These are phyloP conservation scores for Begonia loranthoides DNA, from an alignment of 306 rosid genomes.

Conservation along the genomic window DNA sequence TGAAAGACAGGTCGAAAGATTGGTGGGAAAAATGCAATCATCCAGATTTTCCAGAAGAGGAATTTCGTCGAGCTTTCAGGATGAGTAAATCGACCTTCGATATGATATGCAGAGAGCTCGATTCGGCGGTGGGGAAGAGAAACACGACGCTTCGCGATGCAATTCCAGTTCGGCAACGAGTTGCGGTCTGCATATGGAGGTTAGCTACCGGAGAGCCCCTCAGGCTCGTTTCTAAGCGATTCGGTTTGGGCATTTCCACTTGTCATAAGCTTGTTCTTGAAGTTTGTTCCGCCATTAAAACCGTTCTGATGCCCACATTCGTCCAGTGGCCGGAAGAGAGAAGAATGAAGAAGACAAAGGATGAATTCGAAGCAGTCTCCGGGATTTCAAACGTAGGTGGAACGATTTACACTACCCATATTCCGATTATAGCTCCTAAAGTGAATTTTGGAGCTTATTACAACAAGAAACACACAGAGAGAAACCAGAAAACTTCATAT, in stretches of 20 bases:
- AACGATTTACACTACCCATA: conserved; percentile 69
- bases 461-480: conserved; percentile 64
- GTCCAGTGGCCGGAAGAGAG: conserved; percentile 50
- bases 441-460: conserved; percentile 67
- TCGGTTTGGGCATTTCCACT: conserved; percentile 73
- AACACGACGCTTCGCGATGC: conserved; percentile 87
- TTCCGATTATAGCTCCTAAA: conserved; percentile 83
- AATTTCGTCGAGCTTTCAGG: conserved; percentile 45
- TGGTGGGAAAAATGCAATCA: conserved; percentile 63
- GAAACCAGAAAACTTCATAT: conserved; percentile 69
- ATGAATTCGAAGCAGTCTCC: conserved; percentile 41
- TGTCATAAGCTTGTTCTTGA: conserved; percentile 82
- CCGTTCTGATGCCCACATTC: conserved; percentile 57
- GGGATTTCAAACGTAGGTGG: conserved; percentile 76
- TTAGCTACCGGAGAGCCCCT: conserved; percentile 83
- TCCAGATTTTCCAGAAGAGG: conserved; percentile 51
- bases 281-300: conserved; percentile 56
- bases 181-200: conserved; percentile 79
- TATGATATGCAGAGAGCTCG: conserved; percentile 50
- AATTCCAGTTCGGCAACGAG: conserved; percentile 70
- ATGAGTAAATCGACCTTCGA: conserved; percentile 72
- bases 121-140: conserved; percentile 45
- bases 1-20: conserved; percentile 65
- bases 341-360: conserved; percentile 17
- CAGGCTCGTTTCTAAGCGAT: conserved; percentile 46